Conservation (phyloP, 805 yeast species). For the Metschnikowia lochheadii region DNA sequence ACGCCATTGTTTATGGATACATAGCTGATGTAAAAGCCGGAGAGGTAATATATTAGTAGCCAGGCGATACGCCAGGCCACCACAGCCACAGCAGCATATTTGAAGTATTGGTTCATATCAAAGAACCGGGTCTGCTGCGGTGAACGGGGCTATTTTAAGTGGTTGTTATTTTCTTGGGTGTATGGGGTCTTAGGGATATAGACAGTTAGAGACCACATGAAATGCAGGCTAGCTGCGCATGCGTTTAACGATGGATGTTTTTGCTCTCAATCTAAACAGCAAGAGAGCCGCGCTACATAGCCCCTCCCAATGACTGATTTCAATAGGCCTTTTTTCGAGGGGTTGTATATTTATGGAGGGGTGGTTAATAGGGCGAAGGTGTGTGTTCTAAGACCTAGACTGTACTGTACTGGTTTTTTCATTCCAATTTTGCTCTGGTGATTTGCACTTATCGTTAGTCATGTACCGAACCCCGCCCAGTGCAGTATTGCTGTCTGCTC, state of each 20-base stretch:
- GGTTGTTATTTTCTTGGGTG: background rate
- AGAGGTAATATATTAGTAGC: slow-evolving; percentile 26
- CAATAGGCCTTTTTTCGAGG: no score
- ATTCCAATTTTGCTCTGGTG: no score
- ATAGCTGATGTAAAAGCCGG: slow-evolving; percentile 33
- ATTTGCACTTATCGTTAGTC: background rate
- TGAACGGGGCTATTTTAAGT: background rate
- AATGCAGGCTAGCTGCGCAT: slow-evolving; percentile 3
- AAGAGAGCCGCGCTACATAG: slow-evolving; percentile 4
- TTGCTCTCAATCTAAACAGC: slow-evolving; percentile 2
- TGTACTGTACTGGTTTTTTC: no score
- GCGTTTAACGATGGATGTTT: background rate
- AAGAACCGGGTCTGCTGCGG: background rate
- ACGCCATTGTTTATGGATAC: slow-evolving; percentile 37
- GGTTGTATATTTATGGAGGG: no score
- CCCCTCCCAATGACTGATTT: background rate
- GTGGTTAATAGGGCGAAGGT: background rate
- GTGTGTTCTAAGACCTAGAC: background rate
- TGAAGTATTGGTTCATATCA: slow-evolving; percentile 6
- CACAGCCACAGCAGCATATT: slow-evolving; percentile 6
- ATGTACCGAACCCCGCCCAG: slow-evolving; percentile 1
- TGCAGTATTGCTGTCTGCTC: slow-evolving; percentile 4
- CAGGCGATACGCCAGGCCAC: slow-evolving; percentile 28
- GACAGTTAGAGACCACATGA: background rate
- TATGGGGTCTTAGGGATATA: background rate